phyloP scores from a whole-genome alignment of 768 basidiomycete species.

The Russula vinacea region DNA sequence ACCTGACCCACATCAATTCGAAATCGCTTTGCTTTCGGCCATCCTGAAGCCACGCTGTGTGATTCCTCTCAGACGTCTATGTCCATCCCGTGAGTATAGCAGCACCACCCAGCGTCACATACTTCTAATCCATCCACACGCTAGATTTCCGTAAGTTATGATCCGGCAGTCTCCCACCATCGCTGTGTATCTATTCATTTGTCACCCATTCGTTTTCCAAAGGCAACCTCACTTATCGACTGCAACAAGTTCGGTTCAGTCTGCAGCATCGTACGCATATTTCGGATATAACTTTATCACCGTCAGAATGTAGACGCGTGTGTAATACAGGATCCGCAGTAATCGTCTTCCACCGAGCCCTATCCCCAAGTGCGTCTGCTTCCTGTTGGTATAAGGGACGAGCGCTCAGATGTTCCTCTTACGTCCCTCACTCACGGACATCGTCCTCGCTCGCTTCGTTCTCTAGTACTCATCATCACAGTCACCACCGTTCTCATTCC shows the following conservation, averaged over 20 bases:
- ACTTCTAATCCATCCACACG: neutral
- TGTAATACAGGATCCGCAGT: slow-evolving; percentile 1
- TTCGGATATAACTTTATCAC: neutral
- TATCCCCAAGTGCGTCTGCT: slow-evolving; percentile 13
- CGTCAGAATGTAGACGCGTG: neutral
- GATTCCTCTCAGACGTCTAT: neutral
- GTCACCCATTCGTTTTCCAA: neutral
- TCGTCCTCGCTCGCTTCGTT: slow-evolving; percentile 9
- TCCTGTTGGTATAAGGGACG: neutral
- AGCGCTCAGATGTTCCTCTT: neutral
- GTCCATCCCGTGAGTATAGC: slow-evolving; percentile 17
- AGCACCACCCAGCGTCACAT: neutral
- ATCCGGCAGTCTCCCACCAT: neutral
- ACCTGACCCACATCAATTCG: neutral
- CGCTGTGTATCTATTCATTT: neutral
- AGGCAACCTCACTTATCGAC: slow-evolving; percentile 15
- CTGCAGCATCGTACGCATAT: slow-evolving; percentile 5
- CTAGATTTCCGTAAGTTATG: slow-evolving; percentile 21
- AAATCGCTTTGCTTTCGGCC: neutral
- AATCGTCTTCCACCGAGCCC: slow-evolving; percentile 10
- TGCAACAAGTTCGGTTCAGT: slow-evolving; percentile 1
- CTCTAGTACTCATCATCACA: neutral
- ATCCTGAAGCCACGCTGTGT: neutral
- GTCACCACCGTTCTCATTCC: slow-evolving; percentile 1
- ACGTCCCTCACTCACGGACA: slow-evolving; percentile 3